Percentiles rank a stretch among this genome's conserved stretches.
Conservation (phyloP, 345 rosid species). For the Salix dunnii region DNA sequence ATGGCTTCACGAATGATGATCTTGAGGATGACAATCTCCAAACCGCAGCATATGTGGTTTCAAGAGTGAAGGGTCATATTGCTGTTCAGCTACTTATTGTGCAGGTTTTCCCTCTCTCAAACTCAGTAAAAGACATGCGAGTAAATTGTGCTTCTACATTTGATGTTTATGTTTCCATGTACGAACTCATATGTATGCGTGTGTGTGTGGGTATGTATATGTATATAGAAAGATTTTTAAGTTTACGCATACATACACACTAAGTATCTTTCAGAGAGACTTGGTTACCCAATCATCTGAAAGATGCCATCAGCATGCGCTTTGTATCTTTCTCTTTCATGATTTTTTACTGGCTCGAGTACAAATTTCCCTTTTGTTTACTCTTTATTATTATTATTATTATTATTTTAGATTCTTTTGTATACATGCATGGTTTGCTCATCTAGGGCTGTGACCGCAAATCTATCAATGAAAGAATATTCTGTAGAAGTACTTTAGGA, state of each 20-base stretch:
- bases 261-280: not conserved
- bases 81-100: constrained; percentile 65
- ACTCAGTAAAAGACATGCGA: not conserved
- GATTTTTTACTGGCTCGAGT: not conserved
- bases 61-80: constrained; percentile 79
- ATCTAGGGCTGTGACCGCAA: not conserved
- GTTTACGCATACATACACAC: no score
- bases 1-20: constrained; percentile 47
- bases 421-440: not conserved
- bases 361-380: not conserved
- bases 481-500: not conserved
- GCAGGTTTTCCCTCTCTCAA: constrained; percentile 46
- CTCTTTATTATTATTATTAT: not conserved
- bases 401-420: not conserved
- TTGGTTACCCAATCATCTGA: not conserved
- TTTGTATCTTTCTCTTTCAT: no score
- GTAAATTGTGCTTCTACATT: not conserved
- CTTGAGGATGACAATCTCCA: constrained; percentile 72
- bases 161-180: not conserved
- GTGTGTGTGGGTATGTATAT: not conserved
- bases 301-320: not conserved
- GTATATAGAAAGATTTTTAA: no score
- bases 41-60: constrained; percentile 67
- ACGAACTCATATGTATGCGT: not conserved
- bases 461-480: not conserved